phyloP scores from a whole-genome alignment of 2,329 filamentous ascomycete species.

The Trichoderma afroharzianum region DNA sequence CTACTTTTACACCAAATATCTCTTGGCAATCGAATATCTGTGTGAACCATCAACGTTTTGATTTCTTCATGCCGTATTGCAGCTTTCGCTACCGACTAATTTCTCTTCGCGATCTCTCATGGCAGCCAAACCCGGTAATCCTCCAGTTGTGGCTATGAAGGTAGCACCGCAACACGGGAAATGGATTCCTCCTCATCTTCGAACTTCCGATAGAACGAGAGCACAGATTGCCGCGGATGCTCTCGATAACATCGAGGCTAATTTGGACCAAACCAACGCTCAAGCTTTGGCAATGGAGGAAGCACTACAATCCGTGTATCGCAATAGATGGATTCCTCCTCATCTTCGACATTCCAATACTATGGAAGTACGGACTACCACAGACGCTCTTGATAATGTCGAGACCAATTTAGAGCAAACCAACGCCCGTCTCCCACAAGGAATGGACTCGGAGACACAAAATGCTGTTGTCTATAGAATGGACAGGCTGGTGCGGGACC shows the following conservation, averaged over 20 bases:
- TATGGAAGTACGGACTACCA: background rate
- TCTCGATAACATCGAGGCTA: no score
- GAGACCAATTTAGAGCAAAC: background rate
- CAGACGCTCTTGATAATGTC: background rate
- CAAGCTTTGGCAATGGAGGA: no score
- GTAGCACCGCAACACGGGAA: background rate
- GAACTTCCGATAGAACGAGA: accelerated
- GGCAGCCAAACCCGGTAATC: background rate
- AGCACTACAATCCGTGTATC: no score
- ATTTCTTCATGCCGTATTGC: no score
- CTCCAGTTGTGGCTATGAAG: background rate
- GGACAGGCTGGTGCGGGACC: background rate
- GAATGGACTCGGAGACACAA: background rate
- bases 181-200: background rate
- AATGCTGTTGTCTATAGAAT: background rate
- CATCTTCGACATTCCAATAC: background rate
- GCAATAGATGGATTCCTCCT: background rate
- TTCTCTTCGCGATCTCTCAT: no score
- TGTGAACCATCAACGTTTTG: background rate
- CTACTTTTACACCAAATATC: background rate
- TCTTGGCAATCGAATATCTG: background rate
- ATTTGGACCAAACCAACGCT: no score
- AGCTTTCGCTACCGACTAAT: no score
- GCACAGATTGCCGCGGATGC: no score
- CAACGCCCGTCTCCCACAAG: background rate